A percentile compares a stretch with the other conserved stretches of the same genome.
Evolutionary conservation across 306 rosid species (phyloP).

Genomic region (Quercus agrifolia): DNA sequence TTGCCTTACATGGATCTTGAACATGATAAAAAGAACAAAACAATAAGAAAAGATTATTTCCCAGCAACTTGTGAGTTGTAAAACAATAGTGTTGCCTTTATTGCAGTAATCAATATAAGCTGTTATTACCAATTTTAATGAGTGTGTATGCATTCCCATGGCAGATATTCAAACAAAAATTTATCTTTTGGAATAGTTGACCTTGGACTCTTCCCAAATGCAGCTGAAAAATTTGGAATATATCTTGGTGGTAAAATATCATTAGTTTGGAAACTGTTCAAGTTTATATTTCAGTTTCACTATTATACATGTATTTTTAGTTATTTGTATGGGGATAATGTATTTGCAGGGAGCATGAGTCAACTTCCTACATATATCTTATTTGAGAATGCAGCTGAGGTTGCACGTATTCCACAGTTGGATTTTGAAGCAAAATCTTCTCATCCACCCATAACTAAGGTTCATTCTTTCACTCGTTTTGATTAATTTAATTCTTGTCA

Average conservation of each 20-base stretch:
- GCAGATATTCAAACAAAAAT: conserved; percentile 84
- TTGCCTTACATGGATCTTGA: conserved; percentile 21
- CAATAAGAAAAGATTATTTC: background rate
- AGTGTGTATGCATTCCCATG: conserved; percentile 20
- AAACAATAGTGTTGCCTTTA: background rate
- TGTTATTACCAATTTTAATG: conserved; percentile 7
- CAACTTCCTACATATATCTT: conserved; percentile 89
- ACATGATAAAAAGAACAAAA: background rate
- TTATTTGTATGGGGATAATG: conserved; percentile 13
- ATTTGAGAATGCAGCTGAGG: conserved; percentile 75
- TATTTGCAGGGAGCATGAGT: conserved; percentile 66
- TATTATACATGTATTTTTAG: background rate
- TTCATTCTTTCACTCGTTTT: background rate
- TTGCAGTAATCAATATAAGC: background rate
- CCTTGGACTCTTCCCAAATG: conserved; percentile 93
- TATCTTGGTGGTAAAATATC: conserved; percentile 61
- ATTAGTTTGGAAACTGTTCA: conserved; percentile 4
- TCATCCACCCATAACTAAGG: conserved; percentile 67
- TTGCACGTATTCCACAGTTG: conserved; percentile 71
- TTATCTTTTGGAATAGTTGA: conserved; percentile 86
- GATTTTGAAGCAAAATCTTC: conserved; percentile 52
- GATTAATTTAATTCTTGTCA: background rate
- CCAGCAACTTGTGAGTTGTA: conserved; percentile 7
- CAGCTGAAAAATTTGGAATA: conserved; percentile 78
- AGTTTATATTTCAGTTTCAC: background rate